Base-by-base conservation (phyloP, 345 rosid genomes). In the Salix brachista region DNA sequence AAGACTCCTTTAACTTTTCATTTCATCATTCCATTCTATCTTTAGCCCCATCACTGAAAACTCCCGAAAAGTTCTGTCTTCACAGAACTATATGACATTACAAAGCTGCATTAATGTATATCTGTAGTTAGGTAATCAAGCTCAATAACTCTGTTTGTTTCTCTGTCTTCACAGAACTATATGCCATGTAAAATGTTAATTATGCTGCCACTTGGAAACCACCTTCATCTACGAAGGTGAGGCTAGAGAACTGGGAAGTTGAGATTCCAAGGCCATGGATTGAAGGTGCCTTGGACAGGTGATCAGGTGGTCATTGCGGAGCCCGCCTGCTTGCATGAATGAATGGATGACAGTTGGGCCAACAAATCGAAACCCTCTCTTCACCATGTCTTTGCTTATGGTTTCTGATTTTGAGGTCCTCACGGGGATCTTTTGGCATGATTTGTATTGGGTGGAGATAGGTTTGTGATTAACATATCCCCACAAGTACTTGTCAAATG, bases 271-370 rank as follows among this genome's bases (percentile, higher is more conserved):
- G 78, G 70, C 75, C 8, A 5, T 79, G 74, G 87, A 85, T 70
- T 88, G 88, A 30, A 83, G 85, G 81, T 90, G 87, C 71, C 89
- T 87, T n/a, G 89, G 87, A 62, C 94, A 90, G 56, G 89, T 81
- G 88, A 85, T 69, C 81, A 90, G 79, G 79, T 90, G 94, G 82
- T 85, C 90, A 72, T 87, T 90, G 50, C 85, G 81, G 70, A 90
- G 86, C 36, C 90, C 94, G 44, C 88, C 89, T 17, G 92, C 92
- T 86, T 90, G 92, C 91, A 90, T 88, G 73, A 88, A 88, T 37
- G 90, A 90, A 77, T 87, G 81, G n/a, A 87, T 85, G 28, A 87
- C 86, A 26, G 91, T 87, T 39, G 94, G 89, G 37, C 94, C 94
- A 75, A 90, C 91, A 76, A 81, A 76, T 73, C 91, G 85, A 66